Evolutionary conservation across 2,329 filamentous ascomycete genomes (phyloP).

Genomic region (Cephalotrichum gorgonifer): DNA sequence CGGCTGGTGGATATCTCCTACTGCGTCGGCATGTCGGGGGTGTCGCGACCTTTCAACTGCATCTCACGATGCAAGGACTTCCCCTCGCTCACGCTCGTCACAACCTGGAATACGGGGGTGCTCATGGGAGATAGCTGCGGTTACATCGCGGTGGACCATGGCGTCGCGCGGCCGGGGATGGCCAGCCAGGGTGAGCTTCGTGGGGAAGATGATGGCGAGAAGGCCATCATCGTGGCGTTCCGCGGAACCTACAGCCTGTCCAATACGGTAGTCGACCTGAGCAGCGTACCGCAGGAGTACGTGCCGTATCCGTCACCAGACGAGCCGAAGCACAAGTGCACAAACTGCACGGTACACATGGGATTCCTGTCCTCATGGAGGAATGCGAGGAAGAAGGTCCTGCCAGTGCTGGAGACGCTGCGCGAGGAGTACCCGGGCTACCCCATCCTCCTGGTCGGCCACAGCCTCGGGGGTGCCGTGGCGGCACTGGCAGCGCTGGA

Average conservation of each 20-base stretch:
- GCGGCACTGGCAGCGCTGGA: constrained; percentile 81
- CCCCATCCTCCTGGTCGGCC: constrained; percentile 69
- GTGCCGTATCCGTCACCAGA: constrained; percentile 66
- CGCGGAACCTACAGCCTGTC: constrained; percentile 89
- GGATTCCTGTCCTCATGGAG: constrained; percentile 84
- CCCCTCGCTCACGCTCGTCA: constrained; percentile 64
- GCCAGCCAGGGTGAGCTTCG: constrained; percentile 9
- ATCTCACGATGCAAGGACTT: constrained; percentile 80
- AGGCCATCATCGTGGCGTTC: constrained; percentile 71
- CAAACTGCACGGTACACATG: constrained; percentile 84
- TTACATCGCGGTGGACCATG: constrained; percentile 82
- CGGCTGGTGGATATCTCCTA: constrained; percentile 90
- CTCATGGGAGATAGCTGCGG: constrained; percentile 86
- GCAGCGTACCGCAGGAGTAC: constrained; percentile 82
- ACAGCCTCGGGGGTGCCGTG: constrained; percentile 87
- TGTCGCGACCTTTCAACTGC: constrained; percentile 75
- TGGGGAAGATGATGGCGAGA: constrained; percentile 10
- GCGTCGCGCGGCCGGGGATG: constrained; percentile 11
- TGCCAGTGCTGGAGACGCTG: constrained; percentile 54
- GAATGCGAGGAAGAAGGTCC: constrained; percentile 57
- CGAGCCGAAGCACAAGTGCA: constrained; percentile 45
- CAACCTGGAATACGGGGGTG: constrained; percentile 83
- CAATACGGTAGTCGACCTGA: constrained; percentile 84
- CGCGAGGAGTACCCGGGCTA: constrained; percentile 57
- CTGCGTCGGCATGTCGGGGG: constrained; percentile 78